These are phyloP conservation scores for Teratosphaeria epicoccoides DNA, from an alignment of 2,329 filamentous ascomycete species.

Conservation along the genomic window DNA sequence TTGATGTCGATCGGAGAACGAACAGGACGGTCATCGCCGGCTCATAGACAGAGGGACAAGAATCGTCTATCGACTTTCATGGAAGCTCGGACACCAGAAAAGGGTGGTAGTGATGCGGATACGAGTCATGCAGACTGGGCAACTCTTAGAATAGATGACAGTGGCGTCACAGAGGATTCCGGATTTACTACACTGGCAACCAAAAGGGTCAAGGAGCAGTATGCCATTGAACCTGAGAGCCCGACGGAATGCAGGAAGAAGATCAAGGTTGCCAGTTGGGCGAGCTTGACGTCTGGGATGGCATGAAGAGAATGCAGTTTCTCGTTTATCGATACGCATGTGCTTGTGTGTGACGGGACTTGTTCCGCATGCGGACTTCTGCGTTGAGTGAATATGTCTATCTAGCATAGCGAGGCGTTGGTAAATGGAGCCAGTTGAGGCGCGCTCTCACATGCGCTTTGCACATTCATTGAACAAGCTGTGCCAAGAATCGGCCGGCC, in stretches of 20 bases:
- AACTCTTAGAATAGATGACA: not conserved
- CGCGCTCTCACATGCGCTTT: not conserved
- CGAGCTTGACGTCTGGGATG: slow-evolving; percentile 14
- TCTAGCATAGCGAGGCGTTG: not conserved
- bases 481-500: no score
- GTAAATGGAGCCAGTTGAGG: not conserved
- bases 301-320: slow-evolving; percentile 9
- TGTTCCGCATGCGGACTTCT: no score
- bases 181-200: slow-evolving; percentile 11
- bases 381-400: no score
- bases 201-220: not conserved
- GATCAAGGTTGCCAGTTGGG: slow-evolving; percentile 9
- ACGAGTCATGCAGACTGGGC: not conserved
- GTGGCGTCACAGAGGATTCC: slow-evolving; percentile 7
- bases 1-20: not conserved
- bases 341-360: not conserved
- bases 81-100: not conserved
- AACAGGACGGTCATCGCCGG: slow-evolving; percentile 4
- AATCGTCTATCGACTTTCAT: slow-evolving; percentile 1
- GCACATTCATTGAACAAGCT: not conserved
- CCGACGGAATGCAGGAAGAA: not conserved
- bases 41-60: not conserved
- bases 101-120: not conserved
- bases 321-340: slow-evolving; percentile 3
- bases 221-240: not conserved